Conservation (phyloP, 2,329 filamentous ascomycete species). For the Fusarium mundagurra region DNA sequence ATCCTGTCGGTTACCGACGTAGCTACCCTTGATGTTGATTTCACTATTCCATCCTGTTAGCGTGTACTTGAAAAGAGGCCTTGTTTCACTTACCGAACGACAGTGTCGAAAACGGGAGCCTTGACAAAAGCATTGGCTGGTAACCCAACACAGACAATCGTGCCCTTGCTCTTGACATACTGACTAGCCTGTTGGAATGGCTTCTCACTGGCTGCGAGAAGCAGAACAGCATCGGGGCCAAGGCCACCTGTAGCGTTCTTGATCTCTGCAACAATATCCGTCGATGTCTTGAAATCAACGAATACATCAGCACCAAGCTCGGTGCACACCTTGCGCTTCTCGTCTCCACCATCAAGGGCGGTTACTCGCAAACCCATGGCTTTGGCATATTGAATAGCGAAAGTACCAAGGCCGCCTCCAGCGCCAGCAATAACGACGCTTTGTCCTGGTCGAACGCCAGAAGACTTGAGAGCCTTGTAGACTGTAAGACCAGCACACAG, state of each 20-base stretch:
- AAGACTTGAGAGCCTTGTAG: constrained; percentile 87
- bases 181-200: constrained; percentile 91
- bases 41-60: constrained; percentile 60
- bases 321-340: constrained; percentile 77
- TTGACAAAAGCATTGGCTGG: constrained; percentile 82
- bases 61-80: rapidly evolving
- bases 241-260: constrained; percentile 74
- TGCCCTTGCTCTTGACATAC: constrained; percentile 82
- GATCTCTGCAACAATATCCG: constrained; percentile 82
- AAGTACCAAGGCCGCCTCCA: constrained; percentile 78
- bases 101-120: constrained; percentile 86
- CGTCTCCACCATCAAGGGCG: constrained; percentile 83
- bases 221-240: constrained; percentile 84
- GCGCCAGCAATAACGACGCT: constrained; percentile 84
- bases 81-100: constrained; percentile 57
- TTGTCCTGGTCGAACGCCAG: constrained; percentile 75
- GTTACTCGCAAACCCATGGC: constrained; percentile 84
- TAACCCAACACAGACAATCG: constrained; percentile 85
- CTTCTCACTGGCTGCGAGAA: constrained; percentile 85
- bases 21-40: constrained; percentile 88
- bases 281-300: constrained; percentile 79
- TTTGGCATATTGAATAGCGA: constrained; percentile 85
- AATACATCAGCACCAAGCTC: constrained; percentile 75
- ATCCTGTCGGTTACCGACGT: constrained; percentile 89
- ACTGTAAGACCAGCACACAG: constrained; percentile 87